Conservation (phyloP, 768 basidiomycete species). For the Leccinum sublutescens region DNA sequence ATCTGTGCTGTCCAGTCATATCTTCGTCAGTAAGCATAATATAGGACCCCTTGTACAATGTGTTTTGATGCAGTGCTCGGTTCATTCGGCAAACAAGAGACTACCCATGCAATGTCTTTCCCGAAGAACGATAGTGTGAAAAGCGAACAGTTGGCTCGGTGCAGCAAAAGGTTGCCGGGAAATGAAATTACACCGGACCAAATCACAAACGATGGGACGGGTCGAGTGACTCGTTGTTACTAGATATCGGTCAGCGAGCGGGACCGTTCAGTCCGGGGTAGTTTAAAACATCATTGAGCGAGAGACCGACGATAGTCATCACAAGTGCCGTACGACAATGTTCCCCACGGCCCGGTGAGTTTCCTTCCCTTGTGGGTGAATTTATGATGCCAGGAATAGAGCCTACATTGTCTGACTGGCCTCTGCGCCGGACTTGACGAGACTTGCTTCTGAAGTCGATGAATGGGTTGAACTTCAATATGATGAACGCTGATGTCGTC, state of each 20-base stretch:
- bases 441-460: slow-evolving; percentile 3
- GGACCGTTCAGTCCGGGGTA: background rate
- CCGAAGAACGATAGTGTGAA: background rate
- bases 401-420: slow-evolving; percentile 12
- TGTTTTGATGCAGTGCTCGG: background rate
- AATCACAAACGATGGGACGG: background rate
- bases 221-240: background rate
- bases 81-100: background rate
- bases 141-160: background rate
- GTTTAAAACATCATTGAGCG: background rate
- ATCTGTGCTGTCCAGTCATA: background rate
- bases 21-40: background rate
- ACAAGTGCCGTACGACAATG: background rate
- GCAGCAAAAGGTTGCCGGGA: background rate
- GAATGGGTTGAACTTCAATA: background rate
- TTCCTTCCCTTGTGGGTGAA: background rate
- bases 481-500: background rate
- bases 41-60: background rate
- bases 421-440: slow-evolving; percentile 7
- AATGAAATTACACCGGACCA: background rate
- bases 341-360: background rate
- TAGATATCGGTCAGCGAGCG: background rate
- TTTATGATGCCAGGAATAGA: slow-evolving; percentile 1
- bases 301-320: background rate
- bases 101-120: background rate